Evolutionary conservation across 257 asterid species (phyloP), one percentile per base, ranked within the genome.

Genomic region (Plectranthus barbatus): DNA sequence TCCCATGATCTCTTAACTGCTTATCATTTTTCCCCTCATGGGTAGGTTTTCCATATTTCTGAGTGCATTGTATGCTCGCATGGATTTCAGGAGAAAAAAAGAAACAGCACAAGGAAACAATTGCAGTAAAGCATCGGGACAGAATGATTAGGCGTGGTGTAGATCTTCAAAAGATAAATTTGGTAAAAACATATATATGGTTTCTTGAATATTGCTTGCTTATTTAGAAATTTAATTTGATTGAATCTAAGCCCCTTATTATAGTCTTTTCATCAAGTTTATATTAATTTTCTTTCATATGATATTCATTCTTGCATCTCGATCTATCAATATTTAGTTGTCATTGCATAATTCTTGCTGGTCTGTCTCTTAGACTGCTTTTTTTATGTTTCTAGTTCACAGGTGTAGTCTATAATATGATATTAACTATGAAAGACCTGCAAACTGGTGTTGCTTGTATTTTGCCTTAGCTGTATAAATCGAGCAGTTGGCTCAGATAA

Each of bases 61-160:
- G 70, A 70, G 50, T 42, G 54, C 56, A 31, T 58, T 36, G 23
- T 55, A 56, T 47, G 60, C 64, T 49, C 61, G 26, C 68, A 49
- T 52, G 21, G 62, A 26, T 75, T 77, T 57, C 81, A 88, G 99
- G 95, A 52, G 96, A 84, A 52, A 89, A 89, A 66, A 89, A 85
- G 94, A 92, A 85, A 26, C 3, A 26, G 5, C 2, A 69, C 91
- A 86, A 33, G 85, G 79, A 95, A 92, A 75, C 66, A 69, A 87
- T 86, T 51, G 99, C 93, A 31, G 74, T 67, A 19, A 89, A 33
- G 85, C 91, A 91, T 37, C 83, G 81, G 59, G 96, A 86, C 68
- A 82, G 95, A 82, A 85, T 87, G 96, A 49, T 79, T 19, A 77
- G 52, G 47, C 95, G 95, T 31, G 99, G 94, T 62, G 97, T 93